Base-by-base conservation (phyloP, 129 eudicot genomes). In the Flaveria ramosissima region DNA sequence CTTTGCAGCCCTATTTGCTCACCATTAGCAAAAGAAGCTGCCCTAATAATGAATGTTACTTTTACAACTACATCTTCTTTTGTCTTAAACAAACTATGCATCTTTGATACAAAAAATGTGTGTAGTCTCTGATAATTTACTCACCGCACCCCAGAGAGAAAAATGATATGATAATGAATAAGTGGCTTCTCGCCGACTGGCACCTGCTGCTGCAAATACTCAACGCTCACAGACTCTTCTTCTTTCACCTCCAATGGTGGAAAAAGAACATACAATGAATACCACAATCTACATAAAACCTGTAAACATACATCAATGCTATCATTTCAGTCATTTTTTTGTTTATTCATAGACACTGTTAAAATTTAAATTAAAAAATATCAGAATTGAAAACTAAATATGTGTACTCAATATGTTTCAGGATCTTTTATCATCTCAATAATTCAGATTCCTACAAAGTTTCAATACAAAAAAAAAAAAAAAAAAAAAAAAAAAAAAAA, bases 1-100 rank as follows among this genome's bases (percentile, higher is more conserved):
- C 50, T 41, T 52, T 65, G 69, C 84, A 80, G 67, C 53, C 84
- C 70, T 53, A 56, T 80, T 52, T 26, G 74, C 84, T 80, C 79
- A 70, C 70, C 83, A 80, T 73, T 73, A 80, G 70, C 63, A 73
- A 53, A n/a, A 80, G 27, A 62, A 74, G 59, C 61, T 50, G 36
- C 56, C 39, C 56, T 64, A n/a, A n/a, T 61, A 80, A 74, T 43
- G 64, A 73, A 80, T 74, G 80, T 66, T 26, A 36, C 41, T 36
- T 36, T 5, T 36, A 36, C 41, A 36, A 36, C 82, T 79, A 61
- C 30, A 48, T 26, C 62, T 71, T 71, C 63, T 73, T 73, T 32
- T 50, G 42, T 42, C 41, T 52, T 59, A 24, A 41, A 64, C 76
- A 53, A 80, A 65, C 78, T 72, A 80, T 41, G 72, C 39, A 51